Evolutionary conservation across 495 filamentous ascomycete genomes (phyloP), one percentile per base, ranked within the genome.

Genomic region (Hypoxylon crocopeplum): DNA sequence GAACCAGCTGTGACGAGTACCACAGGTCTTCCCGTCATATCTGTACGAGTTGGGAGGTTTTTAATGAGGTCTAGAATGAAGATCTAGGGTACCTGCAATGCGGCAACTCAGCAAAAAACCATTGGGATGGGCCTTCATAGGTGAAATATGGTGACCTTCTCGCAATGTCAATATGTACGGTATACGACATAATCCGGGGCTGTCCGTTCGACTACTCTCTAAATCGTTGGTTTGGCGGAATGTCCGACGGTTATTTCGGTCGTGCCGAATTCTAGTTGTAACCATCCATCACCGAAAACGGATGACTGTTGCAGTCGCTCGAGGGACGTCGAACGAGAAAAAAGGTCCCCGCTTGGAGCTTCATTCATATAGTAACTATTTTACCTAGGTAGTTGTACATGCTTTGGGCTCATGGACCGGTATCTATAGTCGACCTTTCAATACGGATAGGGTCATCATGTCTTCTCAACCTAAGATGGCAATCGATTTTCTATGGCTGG

Each of bases 1-100:
- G 74, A 77, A 36, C 77, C 74, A 22, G 81, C 82, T 2, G 82
- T 83, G 22, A 84, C 72, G 10, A 84, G 75, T 17, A 71, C 75
- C 8, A 84, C 82, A 2, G 49, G 39, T 15, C 20, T 42, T 27
- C 13, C 21, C 13, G 20, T 12, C 39, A 42, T 42, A 25, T 25
- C 22, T n/a, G 16, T 42, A 25, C 5, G 22, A 42, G 17, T 22
- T 41, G 19, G 22, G 11, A 41, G 38, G 12, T 40, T 1, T 24
- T 40, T 24, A 22, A 40, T 8, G 38, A 40, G 11, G 38, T n/a
- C 10, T 22, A 40, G 8, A 40, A 6, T 11, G 12, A 20, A 22
- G 38, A 40, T 40, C 17, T 16, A 22, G 39, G 22, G 10, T 42
- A 42, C n/a, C 39, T 42, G 13, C 39, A n/a, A 15, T 25, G n/a